A percentile compares a stretch with the other conserved stretches of the same genome.
These are phyloP conservation scores for Nitzschia sp. DNA, from an alignment of 108 stramenopile genomes.

Conservation along the genomic window DNA sequence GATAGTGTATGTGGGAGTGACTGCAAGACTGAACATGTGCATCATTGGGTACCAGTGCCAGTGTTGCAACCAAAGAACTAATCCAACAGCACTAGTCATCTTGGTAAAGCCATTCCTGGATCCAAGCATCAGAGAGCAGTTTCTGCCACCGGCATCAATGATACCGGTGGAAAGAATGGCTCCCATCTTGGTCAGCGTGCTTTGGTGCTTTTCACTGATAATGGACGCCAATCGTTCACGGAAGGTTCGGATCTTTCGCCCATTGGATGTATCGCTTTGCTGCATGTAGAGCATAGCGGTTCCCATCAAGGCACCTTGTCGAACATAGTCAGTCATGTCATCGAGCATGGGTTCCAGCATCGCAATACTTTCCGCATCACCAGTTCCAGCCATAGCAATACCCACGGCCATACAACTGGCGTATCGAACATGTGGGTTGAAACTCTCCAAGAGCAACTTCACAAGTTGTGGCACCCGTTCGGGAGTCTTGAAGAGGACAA, in stretches of 20 bases:
- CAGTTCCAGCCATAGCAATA: constrained; percentile 97
- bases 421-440: constrained; percentile 99
- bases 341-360: constrained; percentile 98
- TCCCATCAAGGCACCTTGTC: constrained; percentile 97
- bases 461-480: constrained; percentile 93
- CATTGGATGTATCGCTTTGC: constrained; percentile 84
- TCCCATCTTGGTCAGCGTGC: constrained; percentile 98
- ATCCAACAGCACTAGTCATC: constrained; percentile 92
- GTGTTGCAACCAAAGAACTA: constrained; percentile 96
- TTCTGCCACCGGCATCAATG: constrained; percentile 97
- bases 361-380: constrained; percentile 90
- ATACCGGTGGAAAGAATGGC: constrained; percentile 97
- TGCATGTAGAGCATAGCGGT: constrained; percentile 99
- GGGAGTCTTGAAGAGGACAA: constrained; percentile 96
- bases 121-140: constrained; percentile 85
- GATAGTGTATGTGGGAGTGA: constrained; percentile 95
- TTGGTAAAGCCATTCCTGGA: constrained; percentile 95
- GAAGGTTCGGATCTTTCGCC: constrained; percentile 83
- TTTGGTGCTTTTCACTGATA: constrained; percentile 92
- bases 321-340: constrained; percentile 97
- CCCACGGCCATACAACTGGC: constrained; percentile 99
- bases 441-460: constrained; percentile 94
- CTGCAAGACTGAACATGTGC: constrained; percentile 94
- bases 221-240: constrained; percentile 80
- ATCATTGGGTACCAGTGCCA: constrained; percentile 99